These are phyloP conservation scores for Luffa acutangula DNA, from an alignment of 306 rosid genomes.

Conservation along the genomic window DNA sequence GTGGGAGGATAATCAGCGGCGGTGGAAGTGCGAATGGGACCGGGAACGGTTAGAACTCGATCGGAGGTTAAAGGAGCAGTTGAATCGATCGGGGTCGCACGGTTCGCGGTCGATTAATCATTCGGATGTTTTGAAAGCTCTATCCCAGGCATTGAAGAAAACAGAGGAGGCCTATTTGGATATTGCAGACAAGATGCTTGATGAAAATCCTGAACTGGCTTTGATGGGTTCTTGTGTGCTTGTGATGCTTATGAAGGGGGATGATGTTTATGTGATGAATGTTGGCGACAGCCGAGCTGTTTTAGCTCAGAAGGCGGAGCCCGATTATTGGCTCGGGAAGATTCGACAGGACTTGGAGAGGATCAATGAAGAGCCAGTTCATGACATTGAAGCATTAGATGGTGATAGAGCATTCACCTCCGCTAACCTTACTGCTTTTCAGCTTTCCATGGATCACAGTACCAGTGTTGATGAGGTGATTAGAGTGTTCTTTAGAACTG, in stretches of 20 bases:
- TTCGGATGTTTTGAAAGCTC: slow-evolving; percentile 72
- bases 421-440: slow-evolving; percentile 53
- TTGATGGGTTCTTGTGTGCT: slow-evolving; percentile 98
- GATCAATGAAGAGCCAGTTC: slow-evolving; percentile 83
- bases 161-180: slow-evolving; percentile 87
- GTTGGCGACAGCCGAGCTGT: slow-evolving; percentile 93
- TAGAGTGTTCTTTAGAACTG: background rate
- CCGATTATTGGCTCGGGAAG: slow-evolving; percentile 89
- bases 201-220: slow-evolving; percentile 86
- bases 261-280: slow-evolving; percentile 88
- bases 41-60: slow-evolving; percentile 80
- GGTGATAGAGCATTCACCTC: slow-evolving; percentile 34
- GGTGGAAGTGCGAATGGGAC: slow-evolving; percentile 97
- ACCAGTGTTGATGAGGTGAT: slow-evolving; percentile 67
- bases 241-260: slow-evolving; percentile 97
- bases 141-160: slow-evolving; percentile 65
- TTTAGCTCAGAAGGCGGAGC: slow-evolving; percentile 79
- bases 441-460: slow-evolving; percentile 85
- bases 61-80: slow-evolving; percentile 63
- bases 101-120: slow-evolving; percentile 33
- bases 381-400: slow-evolving; percentile 75
- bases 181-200: slow-evolving; percentile 66
- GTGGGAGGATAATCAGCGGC: slow-evolving; percentile 78
- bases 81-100: slow-evolving; percentile 31
- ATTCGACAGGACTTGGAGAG: slow-evolving; percentile 82